Evolutionary conservation across 2,329 filamentous ascomycete genomes (phyloP).

Genomic region (Alternaria postmessia): DNA sequence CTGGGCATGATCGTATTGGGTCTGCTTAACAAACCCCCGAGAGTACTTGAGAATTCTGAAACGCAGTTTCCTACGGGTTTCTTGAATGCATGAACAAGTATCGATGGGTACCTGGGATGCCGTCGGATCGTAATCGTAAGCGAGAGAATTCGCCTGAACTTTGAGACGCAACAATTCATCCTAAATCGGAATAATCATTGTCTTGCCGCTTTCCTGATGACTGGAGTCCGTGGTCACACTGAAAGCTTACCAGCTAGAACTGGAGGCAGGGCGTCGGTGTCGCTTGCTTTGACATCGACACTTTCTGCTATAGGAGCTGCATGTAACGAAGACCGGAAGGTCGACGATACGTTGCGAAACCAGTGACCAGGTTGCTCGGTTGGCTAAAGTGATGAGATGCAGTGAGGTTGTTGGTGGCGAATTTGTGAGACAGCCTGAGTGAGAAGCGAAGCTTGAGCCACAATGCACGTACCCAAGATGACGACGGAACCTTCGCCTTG

Average conservation of each 20-base stretch:
- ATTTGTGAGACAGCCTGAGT: constrained; percentile 18
- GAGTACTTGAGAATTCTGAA: neutral
- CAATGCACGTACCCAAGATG: neutral
- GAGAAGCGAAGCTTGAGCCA: constrained; percentile 6
- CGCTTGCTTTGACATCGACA: neutral
- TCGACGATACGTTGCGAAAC: neutral
- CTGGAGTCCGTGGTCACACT: neutral
- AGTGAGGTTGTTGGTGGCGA: neutral
- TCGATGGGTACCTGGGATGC: neutral
- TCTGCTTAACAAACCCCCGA: neutral
- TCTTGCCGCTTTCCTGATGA: neutral
- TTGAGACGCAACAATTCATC: neutral
- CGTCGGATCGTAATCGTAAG: neutral
- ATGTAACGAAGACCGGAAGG: neutral
- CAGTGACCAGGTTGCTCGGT: neutral
- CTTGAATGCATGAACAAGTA: constrained; percentile 7
- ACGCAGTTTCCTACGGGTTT: constrained; percentile 5
- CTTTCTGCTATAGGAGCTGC: neutral
- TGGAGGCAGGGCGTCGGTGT: neutral
- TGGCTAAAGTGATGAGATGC: constrained; percentile 9
- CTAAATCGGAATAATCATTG: neutral
- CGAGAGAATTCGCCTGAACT: neutral
- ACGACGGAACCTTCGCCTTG: neutral
- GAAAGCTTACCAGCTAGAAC: neutral
- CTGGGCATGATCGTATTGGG: neutral